A percentile compares a stretch with the other conserved stretches of the same genome.
phyloP scores from a whole-genome alignment of 1,139 yeast species.

The Diutina mesorugosa region DNA sequence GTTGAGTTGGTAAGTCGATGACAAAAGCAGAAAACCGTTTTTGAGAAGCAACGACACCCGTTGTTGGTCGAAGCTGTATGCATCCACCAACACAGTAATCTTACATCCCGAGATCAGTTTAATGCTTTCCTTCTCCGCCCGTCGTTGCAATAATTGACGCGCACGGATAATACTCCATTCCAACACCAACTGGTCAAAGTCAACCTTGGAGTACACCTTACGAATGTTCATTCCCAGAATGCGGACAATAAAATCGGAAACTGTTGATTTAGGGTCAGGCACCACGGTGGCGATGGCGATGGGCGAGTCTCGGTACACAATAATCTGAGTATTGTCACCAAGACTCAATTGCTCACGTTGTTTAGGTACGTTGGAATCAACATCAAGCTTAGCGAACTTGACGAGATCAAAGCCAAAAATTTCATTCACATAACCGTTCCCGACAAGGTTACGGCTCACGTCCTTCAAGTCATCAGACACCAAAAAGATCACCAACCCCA shows the following conservation, averaged over 20 bases:
- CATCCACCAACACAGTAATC: conserved; percentile 24
- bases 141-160: conserved; percentile 23
- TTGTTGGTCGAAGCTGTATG: conserved; percentile 38
- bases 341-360: conserved; percentile 1
- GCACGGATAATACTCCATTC: conserved; percentile 48
- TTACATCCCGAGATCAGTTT: conserved; percentile 15
- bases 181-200: conserved; percentile 46
- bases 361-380: conserved; percentile 12
- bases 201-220: conserved; percentile 50
- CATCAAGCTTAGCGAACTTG: conserved; percentile 24
- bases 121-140: conserved; percentile 12
- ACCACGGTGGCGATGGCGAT: conserved; percentile 43
- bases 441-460: conserved; percentile 28
- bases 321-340: conserved; percentile 35
- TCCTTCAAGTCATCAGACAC: conserved; percentile 32
- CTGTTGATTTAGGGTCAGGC: conserved; percentile 24
- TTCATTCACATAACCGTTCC: conserved; percentile 18
- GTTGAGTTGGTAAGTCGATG: conserved; percentile 13
- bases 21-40: conserved; percentile 15
- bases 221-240: conserved; percentile 51
- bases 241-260: conserved; percentile 27
- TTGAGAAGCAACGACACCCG: conserved; percentile 19
- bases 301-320: conserved; percentile 53
- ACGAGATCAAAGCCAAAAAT: conserved; percentile 44
- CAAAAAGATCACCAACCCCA: conserved; percentile 20